A percentile compares a stretch with the other conserved stretches of the same genome.
phyloP scores from a whole-genome alignment of 2,329 filamentous ascomycete genomes.

The Neofusicoccum umdonicola region DNA sequence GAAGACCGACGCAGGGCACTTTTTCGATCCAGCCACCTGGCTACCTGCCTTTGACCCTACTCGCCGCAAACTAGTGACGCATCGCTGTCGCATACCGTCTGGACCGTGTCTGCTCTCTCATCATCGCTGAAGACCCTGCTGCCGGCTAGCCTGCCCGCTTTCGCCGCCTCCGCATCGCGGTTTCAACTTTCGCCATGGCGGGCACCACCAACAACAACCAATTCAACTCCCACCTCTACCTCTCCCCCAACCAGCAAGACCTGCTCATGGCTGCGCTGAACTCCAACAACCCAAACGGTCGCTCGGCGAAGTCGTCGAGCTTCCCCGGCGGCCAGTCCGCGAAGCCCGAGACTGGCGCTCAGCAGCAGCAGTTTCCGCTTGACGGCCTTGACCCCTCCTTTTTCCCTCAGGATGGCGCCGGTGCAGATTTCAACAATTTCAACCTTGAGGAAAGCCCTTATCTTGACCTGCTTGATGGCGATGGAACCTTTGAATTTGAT shows the following conservation, averaged over 20 bases:
- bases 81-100: not conserved
- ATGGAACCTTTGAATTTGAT: constrained; percentile 75
- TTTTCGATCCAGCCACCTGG: constrained; percentile 8
- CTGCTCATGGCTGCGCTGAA: constrained; percentile 48
- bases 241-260: constrained; percentile 48
- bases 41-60: not conserved
- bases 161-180: constrained; percentile 14
- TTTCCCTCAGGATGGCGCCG: constrained; percentile 38
- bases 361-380: constrained; percentile 32
- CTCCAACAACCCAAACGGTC: constrained; percentile 41
- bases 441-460: constrained; percentile 70
- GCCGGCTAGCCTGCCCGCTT: not conserved
- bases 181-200: constrained; percentile 28
- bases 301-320: constrained; percentile 26
- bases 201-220: constrained; percentile 38
- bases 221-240: constrained; percentile 42
- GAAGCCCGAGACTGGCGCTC: constrained; percentile 23
- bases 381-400: constrained; percentile 35
- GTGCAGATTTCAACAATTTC: constrained; percentile 51
- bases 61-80: not conserved
- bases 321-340: constrained; percentile 23
- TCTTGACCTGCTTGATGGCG: constrained; percentile 76
- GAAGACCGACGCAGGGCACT: not conserved
- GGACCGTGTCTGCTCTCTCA: not conserved
- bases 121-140: not conserved